Evolutionary conservation across 768 basidiomycete genomes (phyloP).

Genomic region (Lactifluus echinatus): DNA sequence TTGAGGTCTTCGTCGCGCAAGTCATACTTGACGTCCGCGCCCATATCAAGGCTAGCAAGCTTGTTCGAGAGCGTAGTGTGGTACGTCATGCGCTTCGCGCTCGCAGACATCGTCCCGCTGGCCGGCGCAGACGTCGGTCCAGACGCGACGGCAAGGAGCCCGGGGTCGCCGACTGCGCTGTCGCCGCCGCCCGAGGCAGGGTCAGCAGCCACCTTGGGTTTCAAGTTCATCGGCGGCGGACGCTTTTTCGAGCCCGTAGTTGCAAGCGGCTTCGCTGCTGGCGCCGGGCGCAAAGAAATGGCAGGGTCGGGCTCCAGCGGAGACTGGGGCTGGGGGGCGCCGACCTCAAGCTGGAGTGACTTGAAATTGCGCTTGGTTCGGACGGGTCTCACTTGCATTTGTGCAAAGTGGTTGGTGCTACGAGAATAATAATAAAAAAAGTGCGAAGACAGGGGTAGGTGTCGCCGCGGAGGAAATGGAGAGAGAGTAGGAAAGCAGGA

Average conservation of each 20-base stretch:
- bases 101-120: conserved; percentile 38
- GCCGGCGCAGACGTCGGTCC: conserved; percentile 46
- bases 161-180: conserved; percentile 33
- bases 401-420: neutral
- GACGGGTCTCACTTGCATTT: conserved; percentile 40
- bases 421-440: neutral
- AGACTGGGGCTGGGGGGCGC: conserved; percentile 33
- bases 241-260: conserved; percentile 52
- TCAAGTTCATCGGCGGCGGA: conserved; percentile 77
- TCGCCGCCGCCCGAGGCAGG: conserved; percentile 18
- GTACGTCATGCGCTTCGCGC: conserved; percentile 58
- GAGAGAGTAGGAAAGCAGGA: neutral
- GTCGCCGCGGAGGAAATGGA: neutral
- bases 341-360: conserved; percentile 63
- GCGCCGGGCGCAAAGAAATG: conserved; percentile 28
- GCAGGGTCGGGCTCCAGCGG: conserved; percentile 34
- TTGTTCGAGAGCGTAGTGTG: conserved; percentile 76
- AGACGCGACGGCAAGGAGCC: conserved; percentile 40
- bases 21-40: conserved; percentile 77
- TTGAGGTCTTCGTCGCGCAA: conserved; percentile 84
- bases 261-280: conserved; percentile 26
- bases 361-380: conserved; percentile 94
- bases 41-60: conserved; percentile 79
- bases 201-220: conserved; percentile 52
- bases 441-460: neutral